These are phyloP conservation scores for Kazachstania africana DNA, from an alignment of 805 yeast genomes.

Conservation along the genomic window DNA sequence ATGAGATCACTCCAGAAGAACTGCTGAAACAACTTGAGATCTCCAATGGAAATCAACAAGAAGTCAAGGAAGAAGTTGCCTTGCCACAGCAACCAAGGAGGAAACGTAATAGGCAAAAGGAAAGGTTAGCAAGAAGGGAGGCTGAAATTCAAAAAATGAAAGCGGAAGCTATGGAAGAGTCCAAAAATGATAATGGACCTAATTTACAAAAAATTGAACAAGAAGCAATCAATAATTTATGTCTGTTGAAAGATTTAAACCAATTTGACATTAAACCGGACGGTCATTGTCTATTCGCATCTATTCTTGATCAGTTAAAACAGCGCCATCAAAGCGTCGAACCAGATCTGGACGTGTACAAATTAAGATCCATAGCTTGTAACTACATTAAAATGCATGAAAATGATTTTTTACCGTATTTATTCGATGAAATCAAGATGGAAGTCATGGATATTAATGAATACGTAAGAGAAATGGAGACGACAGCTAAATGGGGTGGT, in stretches of 20 bases:
- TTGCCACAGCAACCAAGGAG: conserved; percentile 15
- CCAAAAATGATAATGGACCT: conserved; percentile 46
- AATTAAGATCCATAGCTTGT: conserved; percentile 56
- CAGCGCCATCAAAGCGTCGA: conserved; percentile 32
- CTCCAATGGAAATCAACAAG: conserved; percentile 3
- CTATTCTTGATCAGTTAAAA: conserved; percentile 66
- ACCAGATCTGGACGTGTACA: conserved; percentile 16
- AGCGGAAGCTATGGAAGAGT: conserved; percentile 63
- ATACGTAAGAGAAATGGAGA: conserved; percentile 56
- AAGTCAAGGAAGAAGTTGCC: conserved; percentile 1
- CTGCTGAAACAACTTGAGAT: conserved; percentile 49
- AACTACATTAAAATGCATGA: conserved; percentile 50
- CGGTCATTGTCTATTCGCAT: conserved; percentile 88
- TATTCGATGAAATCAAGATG: conserved; percentile 70
- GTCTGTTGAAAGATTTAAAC: conserved; percentile 36
- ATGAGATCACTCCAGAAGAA: conserved; percentile 54
- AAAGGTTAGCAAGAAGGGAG: conserved; percentile 64
- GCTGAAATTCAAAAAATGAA: conserved; percentile 52
- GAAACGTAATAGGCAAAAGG: conserved; percentile 71
- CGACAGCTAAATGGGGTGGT: conserved; percentile 93
- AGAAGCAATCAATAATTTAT: conserved; percentile 45
- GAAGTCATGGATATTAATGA: conserved; percentile 50
- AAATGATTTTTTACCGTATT: conserved; percentile 67
- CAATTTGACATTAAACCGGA: conserved; percentile 75
- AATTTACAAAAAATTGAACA: conserved; percentile 64